Evolutionary conservation across 2,329 filamentous ascomycete genomes (phyloP), one percentile per base, ranked within the genome.

Genomic region (Didymella sp.): DNA sequence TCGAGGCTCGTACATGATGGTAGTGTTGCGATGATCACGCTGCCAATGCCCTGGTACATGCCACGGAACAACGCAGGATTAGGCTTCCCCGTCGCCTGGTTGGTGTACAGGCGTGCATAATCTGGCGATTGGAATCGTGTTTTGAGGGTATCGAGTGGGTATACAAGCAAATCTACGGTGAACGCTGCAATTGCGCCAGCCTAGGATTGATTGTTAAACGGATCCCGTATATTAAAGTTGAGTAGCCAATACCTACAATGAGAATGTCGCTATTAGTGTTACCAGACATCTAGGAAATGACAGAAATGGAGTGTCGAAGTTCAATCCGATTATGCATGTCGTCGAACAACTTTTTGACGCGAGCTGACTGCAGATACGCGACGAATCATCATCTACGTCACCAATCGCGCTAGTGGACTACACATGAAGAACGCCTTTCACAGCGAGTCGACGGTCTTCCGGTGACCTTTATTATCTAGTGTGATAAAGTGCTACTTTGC

Each of bases 121-220:
- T 92, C 85, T 12, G 87, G 88, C 50, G 89, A 92, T 73, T 96
- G 92, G 44, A 91, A 84, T 9, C 92, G 85, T 7, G 92, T 96
- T 74, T 96, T 96, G 68, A 96, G 81, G 0, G 92, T 97, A 73
- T 96, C 93, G 15, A 96, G 81, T 0, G 92, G 93, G 69, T 95
- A 96, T 31, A 96, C 85, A 15, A 96, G 81, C 45, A 96, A 80
- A 74, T 96, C 92, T 54, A 96, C 89, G 1, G 89, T 89, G 73
- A 96, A 92, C 24, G 92, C 93, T 61, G 92, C 92, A 51, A 90
- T 84, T 51, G 91, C 92, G 53, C 92, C 92, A 43, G 92, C 91
- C 90, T 95, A 50, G n/a, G 7, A 9, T 8, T 11, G 55, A 61
- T 12, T 62, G 43, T 43, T 28, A 12, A 4, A 12, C n/a, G 15